Percentiles rank a stretch among this genome's conserved stretches.
Conservation (phyloP, 2,329 filamentous ascomycete genomes). For the Colletotrichum coccodes region DNA sequence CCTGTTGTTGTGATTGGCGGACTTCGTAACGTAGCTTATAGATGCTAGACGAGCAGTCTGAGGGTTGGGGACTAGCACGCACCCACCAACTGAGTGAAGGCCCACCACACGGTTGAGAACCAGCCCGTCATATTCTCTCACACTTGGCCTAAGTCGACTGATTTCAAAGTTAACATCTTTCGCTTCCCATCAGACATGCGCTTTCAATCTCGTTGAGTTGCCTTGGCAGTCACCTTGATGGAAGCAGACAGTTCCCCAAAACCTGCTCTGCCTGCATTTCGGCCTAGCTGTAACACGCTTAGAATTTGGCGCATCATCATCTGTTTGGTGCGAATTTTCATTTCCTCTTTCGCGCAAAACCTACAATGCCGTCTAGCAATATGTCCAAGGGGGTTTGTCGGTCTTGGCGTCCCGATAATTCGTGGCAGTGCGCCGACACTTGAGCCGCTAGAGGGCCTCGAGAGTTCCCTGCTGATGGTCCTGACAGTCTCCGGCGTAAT, state of each 20-base stretch:
- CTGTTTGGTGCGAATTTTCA: slow-evolving; percentile 17
- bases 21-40: accelerated
- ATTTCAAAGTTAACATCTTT: too few relatives aligned
- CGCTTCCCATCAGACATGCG: too few relatives aligned
- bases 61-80: background rate
- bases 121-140: too few relatives aligned
- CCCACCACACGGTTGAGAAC: too few relatives aligned
- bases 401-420: slow-evolving; percentile 14
- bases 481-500: too few relatives aligned
- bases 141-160: too few relatives aligned
- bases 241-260: background rate
- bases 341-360: background rate
- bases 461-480: background rate
- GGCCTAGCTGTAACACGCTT: background rate
- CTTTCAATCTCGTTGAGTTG: background rate
- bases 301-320: background rate
- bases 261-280: background rate
- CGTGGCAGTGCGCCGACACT: slow-evolving; percentile 13
- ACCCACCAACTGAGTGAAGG: background rate
- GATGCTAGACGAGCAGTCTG: accelerated
- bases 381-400: slow-evolving; percentile 1
- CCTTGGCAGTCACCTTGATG: background rate
- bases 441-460: too few relatives aligned
- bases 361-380: slow-evolving; percentile 7
- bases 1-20: slow-evolving; percentile 4